Base-by-base conservation (phyloP, 1,284 basidiomycete species). In the Volvariella surrecta region DNA sequence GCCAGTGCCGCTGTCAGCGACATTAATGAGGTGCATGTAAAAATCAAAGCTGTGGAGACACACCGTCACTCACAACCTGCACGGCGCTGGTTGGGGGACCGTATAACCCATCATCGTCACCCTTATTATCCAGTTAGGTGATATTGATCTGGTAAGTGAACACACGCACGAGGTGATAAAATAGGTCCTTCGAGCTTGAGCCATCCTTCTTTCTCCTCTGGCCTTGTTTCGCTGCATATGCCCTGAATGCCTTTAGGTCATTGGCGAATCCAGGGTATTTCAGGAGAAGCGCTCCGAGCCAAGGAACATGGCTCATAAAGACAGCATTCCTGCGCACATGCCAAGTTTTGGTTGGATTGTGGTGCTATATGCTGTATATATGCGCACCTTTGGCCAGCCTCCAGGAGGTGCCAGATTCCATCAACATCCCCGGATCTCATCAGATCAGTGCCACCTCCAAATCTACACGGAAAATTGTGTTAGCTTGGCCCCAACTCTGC, bases 391-490 rank as follows among this genome's bases (percentile, higher is more conserved):
- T 63, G 61, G 13, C 60, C 60, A 16, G 50, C 52, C 44, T 65
- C 61, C 13, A 67, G 52, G 18, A 67, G 52, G 31, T 60, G 57
- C 60, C 62, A 63, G 2, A 67, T 48, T 1, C 61, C 60, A 24
- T 61, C 53, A 16, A 55, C 57, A 49, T 62, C 60, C 4, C 61
- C 64, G 22, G 65, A 54, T 17, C 54, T 54, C 51, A 70, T 59
- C 60, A 68, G 64, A 32, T 68, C 66, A 28, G 64, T 61, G 9
- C 71, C 72, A 32, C 72, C 73, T 28, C 74, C 71, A 44, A 76
- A 76, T 11, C 73, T 74, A 39, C 15, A 42, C 18, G 39, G 18
- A 7, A 21, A 38, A 32, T n/a, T 18, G 34, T 24, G 10, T 32
- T 11, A 9, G 19, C 17, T 6, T 11, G 10, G 28, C 24, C 10